Percentiles rank a stretch among this genome's conserved stretches.
These are phyloP conservation scores for Allium cepa DNA, from an alignment of 106 monocot genomes.

Conservation along the genomic window DNA sequence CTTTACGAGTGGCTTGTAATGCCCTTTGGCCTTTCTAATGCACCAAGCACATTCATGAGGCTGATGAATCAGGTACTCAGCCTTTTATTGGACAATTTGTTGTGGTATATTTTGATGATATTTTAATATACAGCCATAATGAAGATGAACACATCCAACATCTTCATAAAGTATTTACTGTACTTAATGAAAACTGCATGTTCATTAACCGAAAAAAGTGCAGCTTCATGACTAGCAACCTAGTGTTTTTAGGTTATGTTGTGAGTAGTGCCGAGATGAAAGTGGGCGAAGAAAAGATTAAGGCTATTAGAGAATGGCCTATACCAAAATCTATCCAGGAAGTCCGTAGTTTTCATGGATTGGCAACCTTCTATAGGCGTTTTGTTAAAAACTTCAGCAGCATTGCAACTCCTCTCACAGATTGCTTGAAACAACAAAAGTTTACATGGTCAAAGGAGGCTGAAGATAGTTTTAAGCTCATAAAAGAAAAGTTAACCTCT, in stretches of 20 bases:
- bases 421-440: not conserved
- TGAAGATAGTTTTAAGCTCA: not conserved
- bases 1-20: slow-evolving; percentile 4
- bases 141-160: not conserved
- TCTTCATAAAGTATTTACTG: not conserved
- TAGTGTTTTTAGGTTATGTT: not conserved
- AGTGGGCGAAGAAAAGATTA: not conserved
- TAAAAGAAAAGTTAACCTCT: not conserved
- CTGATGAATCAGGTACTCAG: not conserved
- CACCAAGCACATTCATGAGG: slow-evolving; percentile 3
- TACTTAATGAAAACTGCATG: not conserved
- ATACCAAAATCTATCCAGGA: not conserved
- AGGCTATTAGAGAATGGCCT: not conserved
- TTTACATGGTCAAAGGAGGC: not conserved
- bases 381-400: slow-evolving; percentile 1
- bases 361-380: not conserved
- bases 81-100: not conserved
- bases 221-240: not conserved
- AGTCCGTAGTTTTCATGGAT: slow-evolving; percentile 1
- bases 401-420: not conserved
- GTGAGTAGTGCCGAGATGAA: not conserved
- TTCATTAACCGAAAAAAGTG: not conserved
- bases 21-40: slow-evolving; percentile 6
- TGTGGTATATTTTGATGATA: slow-evolving; percentile 1
- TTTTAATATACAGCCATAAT: not conserved